A percentile compares a stretch with the other conserved stretches of the same genome.
phyloP scores from a whole-genome alignment of 176 grass and related monocot genomes.

The Zizania latifolia region DNA sequence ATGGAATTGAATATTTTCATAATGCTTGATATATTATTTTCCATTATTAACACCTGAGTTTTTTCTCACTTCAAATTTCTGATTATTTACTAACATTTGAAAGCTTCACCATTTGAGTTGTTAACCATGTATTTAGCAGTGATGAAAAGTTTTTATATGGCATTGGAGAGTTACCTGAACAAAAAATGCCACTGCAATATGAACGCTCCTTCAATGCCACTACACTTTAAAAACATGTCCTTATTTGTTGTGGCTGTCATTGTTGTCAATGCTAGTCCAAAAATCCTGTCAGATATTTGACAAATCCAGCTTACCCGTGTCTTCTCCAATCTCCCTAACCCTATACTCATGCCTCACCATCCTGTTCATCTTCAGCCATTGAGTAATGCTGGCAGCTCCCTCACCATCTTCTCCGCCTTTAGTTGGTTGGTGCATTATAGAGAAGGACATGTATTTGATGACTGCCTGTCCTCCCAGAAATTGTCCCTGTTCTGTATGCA shows the following conservation, averaged over 20 bases:
- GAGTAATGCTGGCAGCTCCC: not conserved
- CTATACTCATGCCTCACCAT: not conserved
- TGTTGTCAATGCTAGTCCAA: not conserved
- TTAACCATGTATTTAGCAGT: not conserved
- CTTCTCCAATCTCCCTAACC: not conserved
- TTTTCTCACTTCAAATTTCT: not conserved
- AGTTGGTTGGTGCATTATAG: not conserved
- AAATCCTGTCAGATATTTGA: not conserved
- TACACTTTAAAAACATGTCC: not conserved
- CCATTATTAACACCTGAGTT: not conserved
- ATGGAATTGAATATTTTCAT: not conserved
- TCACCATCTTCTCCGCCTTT: not conserved
- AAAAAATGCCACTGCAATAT: not conserved
- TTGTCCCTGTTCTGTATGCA: not conserved
- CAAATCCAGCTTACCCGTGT: not conserved
- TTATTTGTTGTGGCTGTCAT: not conserved
- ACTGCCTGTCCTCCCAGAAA: not conserved
- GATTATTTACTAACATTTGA: conserved; percentile 4
- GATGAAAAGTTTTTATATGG: not conserved
- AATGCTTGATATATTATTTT: not conserved
- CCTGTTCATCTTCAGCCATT: not conserved
- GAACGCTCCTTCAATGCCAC: not conserved
- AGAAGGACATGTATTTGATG: not conserved
- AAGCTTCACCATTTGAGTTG: not conserved
- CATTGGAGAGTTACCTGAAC: not conserved